A percentile compares a stretch with the other conserved stretches of the same genome.
These are phyloP conservation scores for Ceratopteris richardii DNA, from an alignment of 75 land plant genomes.

Conservation along the genomic window DNA sequence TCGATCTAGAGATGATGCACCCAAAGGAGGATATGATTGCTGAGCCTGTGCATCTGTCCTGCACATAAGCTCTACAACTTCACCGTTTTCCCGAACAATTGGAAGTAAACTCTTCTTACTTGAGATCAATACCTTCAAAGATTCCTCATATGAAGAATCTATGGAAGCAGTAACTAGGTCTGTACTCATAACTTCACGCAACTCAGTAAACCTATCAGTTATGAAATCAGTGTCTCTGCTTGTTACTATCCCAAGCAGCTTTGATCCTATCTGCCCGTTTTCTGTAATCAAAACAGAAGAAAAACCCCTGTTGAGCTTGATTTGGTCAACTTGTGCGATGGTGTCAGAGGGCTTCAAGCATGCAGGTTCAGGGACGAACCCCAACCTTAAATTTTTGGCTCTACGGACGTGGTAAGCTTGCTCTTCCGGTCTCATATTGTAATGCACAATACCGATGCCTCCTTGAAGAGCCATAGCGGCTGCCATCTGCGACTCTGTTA, in stretches of 20 bases:
- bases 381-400: constrained; percentile 54
- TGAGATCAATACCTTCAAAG: constrained; percentile 33
- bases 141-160: constrained; percentile 40
- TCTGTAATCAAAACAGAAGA: constrained; percentile 62
- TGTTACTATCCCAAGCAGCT: constrained; percentile 55
- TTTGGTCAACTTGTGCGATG: constrained; percentile 6
- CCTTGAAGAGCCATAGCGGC: constrained; percentile 84
- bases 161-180: constrained; percentile 32
- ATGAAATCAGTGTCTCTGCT: constrained; percentile 35
- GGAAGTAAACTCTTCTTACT: constrained; percentile 43
- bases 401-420: constrained; percentile 50
- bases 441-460: constrained; percentile 79
- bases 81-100: constrained; percentile 34
- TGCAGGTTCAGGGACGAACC: constrained; percentile 34
- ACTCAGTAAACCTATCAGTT: constrained; percentile 17
- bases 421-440: constrained; percentile 40
- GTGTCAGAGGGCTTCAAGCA: constrained; percentile 46
- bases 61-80: constrained; percentile 44
- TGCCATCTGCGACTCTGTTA: constrained; percentile 89
- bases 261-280: constrained; percentile 38
- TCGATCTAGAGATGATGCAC: constrained; percentile 52
- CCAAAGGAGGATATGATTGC: constrained; percentile 31
- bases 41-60: constrained; percentile 38
- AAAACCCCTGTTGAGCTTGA: constrained; percentile 18
- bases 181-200: constrained; percentile 50